Evolutionary conservation across 2,329 filamentous ascomycete genomes (phyloP).

Genomic region (Fonsecaea pugnacius): DNA sequence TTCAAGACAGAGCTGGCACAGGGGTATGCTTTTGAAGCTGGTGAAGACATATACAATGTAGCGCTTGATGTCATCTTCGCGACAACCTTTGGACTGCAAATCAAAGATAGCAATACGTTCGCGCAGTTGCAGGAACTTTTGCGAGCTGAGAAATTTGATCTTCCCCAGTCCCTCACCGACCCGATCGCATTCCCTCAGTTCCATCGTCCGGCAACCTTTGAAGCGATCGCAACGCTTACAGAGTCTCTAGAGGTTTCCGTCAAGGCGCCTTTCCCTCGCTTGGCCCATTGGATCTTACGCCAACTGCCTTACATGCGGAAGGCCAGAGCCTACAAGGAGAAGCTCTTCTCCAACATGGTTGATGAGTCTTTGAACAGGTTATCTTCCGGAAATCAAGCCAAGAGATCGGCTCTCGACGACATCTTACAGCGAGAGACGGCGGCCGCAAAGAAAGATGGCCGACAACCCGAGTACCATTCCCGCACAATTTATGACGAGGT

Average conservation of each 20-base stretch:
- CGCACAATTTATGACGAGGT: slow-evolving; percentile 40
- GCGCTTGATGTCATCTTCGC: slow-evolving; percentile 49
- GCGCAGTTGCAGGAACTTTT: slow-evolving; percentile 35
- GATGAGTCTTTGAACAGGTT: slow-evolving; percentile 27
- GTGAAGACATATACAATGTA: slow-evolving; percentile 44
- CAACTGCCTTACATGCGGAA: slow-evolving; percentile 27
- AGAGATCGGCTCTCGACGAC: slow-evolving; percentile 44
- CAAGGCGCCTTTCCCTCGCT: slow-evolving; percentile 31
- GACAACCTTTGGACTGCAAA: slow-evolving; percentile 44
- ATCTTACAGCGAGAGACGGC: slow-evolving; percentile 44
- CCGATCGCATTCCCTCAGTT: slow-evolving; percentile 15
- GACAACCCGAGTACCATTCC: slow-evolving; percentile 36
- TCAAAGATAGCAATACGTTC: slow-evolving; percentile 38
- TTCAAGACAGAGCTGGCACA: slow-evolving; percentile 40
- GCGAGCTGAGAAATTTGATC: neutral
- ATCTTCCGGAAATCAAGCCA: slow-evolving; percentile 38
- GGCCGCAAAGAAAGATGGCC: slow-evolving; percentile 43
- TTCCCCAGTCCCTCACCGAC: slow-evolving; percentile 1
- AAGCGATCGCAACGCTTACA: slow-evolving; percentile 30
- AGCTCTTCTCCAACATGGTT: slow-evolving; percentile 34
- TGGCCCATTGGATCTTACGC: slow-evolving; percentile 32
- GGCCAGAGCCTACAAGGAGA: slow-evolving; percentile 33
- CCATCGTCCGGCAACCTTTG: slow-evolving; percentile 14
- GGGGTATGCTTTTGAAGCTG: slow-evolving; percentile 42
- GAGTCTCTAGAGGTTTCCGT: slow-evolving; percentile 31